phyloP scores from a whole-genome alignment of 306 rosid genomes.

The Malus sylvestris region DNA sequence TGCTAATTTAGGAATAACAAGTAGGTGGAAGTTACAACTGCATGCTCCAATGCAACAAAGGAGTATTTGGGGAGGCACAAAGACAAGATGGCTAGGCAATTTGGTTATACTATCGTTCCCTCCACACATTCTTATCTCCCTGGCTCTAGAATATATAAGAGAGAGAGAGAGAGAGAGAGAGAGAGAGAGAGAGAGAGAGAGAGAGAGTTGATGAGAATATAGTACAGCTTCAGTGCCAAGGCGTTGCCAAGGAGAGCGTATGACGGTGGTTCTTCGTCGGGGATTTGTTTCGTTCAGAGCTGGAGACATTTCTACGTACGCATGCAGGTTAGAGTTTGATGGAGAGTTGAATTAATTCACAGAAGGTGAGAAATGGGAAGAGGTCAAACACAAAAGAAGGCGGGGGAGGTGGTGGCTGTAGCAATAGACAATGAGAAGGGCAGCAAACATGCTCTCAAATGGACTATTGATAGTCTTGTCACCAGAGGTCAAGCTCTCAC shows the following conservation, averaged over 20 bases:
- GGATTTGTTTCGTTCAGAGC: background rate
- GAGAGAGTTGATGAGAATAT: background rate
- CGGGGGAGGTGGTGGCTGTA: conserved; percentile 50
- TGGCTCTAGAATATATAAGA: background rate
- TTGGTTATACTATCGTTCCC: background rate
- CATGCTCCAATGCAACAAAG: too few species aligned
- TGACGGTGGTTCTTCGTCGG: background rate
- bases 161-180: background rate
- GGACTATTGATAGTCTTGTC: conserved; percentile 35
- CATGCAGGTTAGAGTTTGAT: background rate
- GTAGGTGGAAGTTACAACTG: too few species aligned
- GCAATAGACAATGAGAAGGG: conserved; percentile 69
- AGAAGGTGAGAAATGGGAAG: conserved; percentile 26
- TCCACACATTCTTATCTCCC: background rate
- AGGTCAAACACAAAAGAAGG: conserved; percentile 25
- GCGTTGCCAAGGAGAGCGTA: background rate
- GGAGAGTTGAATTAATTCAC: background rate
- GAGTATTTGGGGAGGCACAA: background rate
- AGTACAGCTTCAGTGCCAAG: background rate
- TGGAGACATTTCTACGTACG: background rate
- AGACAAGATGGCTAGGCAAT: background rate
- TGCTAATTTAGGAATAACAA: too few species aligned
- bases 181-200: background rate
- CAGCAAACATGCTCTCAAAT: conserved; percentile 72
- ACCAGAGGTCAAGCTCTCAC: conserved; percentile 45